Evolutionary conservation across 164 flowering plant genomes (phyloP), one percentile per base, ranked within the genome.

Genomic region (Santalum album): DNA sequence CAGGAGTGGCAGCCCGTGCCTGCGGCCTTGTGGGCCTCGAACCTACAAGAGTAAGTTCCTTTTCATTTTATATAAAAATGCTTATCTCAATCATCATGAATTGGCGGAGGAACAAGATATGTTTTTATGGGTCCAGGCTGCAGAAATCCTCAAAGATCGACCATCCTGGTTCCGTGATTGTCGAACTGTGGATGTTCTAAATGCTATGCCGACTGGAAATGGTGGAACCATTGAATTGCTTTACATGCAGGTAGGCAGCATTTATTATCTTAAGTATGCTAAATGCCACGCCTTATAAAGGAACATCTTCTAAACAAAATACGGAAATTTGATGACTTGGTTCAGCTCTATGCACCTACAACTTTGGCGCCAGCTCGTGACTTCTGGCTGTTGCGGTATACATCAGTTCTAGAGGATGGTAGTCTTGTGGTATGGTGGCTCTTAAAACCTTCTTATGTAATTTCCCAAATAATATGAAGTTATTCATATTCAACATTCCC

Each of bases 131-230:
- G 12, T 25, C 10, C 71, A 84, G 90, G 79, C 79, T 34, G 84
- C 81, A 36, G 89, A 85, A 66, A 82, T 85, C 74, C 86, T 85
- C 49, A 85, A 85, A 74, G 92, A 85, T 74, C 73, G 85, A 60
- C 77, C 75, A 12, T 80, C 87, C 12, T 85, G 92, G 92, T 77
- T 48, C 49, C 89, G 83, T 52, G 87, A 83, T 62, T 82, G 86
- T 73, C 82, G 89, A 64, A 57, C 76, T 53, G 77, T 78, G 46
- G 88, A 85, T 51, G 80, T 85, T 26, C 27, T 82, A 14, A 80
- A 71, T 49, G 83, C 69, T 51, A 19, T 85, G 64, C 72, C 92
- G 32, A 75, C 89, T 67, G 83, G 75, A 49, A 84, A 73, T 62
- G 80, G 82, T 55, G 91, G 86, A 68, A 84, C 82, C 59, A 76